These are phyloP conservation scores for Syzygium grande DNA, from an alignment of 345 rosid species.

Conservation along the genomic window DNA sequence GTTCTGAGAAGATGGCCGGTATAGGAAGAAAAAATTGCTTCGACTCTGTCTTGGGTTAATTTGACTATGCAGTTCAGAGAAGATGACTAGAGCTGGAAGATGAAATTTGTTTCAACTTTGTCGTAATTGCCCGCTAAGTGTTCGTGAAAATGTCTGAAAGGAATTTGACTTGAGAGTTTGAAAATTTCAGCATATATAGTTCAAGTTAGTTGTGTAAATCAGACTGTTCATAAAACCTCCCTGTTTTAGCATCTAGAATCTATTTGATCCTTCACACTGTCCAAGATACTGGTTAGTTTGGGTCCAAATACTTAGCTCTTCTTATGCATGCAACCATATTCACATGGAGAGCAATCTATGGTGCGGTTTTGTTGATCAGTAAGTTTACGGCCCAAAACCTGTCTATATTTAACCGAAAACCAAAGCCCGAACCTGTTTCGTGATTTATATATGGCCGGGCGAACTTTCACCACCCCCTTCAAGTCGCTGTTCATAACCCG, in stretches of 20 bases:
- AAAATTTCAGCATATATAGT: neutral
- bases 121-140: neutral
- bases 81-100: neutral
- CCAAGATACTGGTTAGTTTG: neutral
- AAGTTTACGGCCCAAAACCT: too few species aligned
- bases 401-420: too few species aligned
- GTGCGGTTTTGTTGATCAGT: neutral
- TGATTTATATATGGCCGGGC: too few species aligned
- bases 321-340: neutral
- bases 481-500: too few species aligned
- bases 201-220: neutral
- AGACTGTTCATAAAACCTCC: neutral
- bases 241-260: neutral
- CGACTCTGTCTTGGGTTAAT: neutral
- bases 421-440: too few species aligned
- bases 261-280: neutral
- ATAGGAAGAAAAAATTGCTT: neutral
- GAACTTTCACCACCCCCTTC: too few species aligned
- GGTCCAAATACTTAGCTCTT: neutral
- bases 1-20: neutral
- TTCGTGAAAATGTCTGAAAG: neutral
- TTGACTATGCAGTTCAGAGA: neutral
- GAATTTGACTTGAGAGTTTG: neutral
- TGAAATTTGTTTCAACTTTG: neutral
- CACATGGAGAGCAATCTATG: neutral